Evolutionary conservation across 768 basidiomycete genomes (phyloP), one percentile per base, ranked within the genome.

Genomic region (Baorangia bicolor): DNA sequence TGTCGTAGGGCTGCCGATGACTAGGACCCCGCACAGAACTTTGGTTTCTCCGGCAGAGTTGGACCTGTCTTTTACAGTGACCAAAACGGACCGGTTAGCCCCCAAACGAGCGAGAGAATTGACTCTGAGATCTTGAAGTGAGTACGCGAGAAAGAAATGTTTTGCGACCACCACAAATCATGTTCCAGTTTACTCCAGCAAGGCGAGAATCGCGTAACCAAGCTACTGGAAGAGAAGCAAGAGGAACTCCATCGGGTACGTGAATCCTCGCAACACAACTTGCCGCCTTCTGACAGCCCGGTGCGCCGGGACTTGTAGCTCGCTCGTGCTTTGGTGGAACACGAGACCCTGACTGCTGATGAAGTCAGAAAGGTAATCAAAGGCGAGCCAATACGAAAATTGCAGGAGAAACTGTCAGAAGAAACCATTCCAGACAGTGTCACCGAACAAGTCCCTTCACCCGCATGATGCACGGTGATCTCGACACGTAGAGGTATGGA

Each of bases 281-380:
- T 37, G 11, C 28, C 14, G 21, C 1, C 14, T 16, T 30, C 37
- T 58, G 53, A 59, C 12, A 7, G 25, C n/a, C n/a, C n/a, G n/a
- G n/a, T n/a, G n/a, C 5, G 13, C n/a, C 7, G 4, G 4, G 23
- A 18, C 20, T 11, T 31, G 31, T 60, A 94, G 93, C 84, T 98
- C 38, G 95, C 96, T 2, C 81, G 82, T 51, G 96, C 96, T 11
- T 76, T 99, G 55, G 88, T 99, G 13, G 94, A 98, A 70, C 89
- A 96, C 73, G 96, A 99, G 77, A 98, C 96, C 20, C 76, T 99
- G 60, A 86, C 87, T 61, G 77, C 83, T 38, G 87, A 91, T 11
- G 94, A 99, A 72, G 95, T 98, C 18, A 77, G 80, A 65, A 87
- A 82, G 73, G 93, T 95, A 25, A 82, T 98, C 68, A 85, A 79